Base-by-base conservation (phyloP, 441 rosid genomes). In the Sinapis alba region DNA sequence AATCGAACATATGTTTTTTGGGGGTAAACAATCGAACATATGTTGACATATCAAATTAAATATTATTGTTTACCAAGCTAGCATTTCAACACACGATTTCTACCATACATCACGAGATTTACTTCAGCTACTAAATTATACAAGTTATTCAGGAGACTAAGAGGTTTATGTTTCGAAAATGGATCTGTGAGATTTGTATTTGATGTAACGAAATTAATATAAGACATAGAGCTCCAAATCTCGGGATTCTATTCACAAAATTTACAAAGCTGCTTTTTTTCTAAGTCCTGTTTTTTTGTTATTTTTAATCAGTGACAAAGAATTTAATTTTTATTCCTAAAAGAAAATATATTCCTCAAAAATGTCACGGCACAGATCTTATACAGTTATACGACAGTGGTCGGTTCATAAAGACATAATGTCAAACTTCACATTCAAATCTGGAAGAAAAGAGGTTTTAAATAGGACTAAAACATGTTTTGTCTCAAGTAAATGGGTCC, bases 21-120 rank as follows among this genome's bases (percentile, higher is more conserved):
- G 5, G 54, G 20, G 20, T 16, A 47, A 47, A 47, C 15, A 20
- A 47, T 47, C 18, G 54, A 47, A 45, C 27, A 71, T 77, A 59
- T 65, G 63, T 65, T 45, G 71, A 65, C 76, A 71, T 50, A 65
- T 5, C 62, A 34, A 34, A 47, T 58, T 41, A 6, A 47, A 59
- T 59, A 71, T 66, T 59, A 71, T 66, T 65, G 36, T 57, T 65
- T 65, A 43, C 7, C 58, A 57, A 20, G 23, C 50, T 16, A 16
- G 36, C 62, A 64, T 69, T 27, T 27, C 65, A 20, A 62, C 69
- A 68, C 50, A 69, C 64, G 41, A 41, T 68, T 62, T 61, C 64
- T 69, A 10, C 54, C 54, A 53, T 53, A 23, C 8, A 28, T 30
- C 79, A 28, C 59, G 61, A 69, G 61, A 53, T 58, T 69, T 43